These are phyloP conservation scores for Chlamydomonas schloesseri DNA, from an alignment of 139 green algal genomes.

Conservation along the genomic window DNA sequence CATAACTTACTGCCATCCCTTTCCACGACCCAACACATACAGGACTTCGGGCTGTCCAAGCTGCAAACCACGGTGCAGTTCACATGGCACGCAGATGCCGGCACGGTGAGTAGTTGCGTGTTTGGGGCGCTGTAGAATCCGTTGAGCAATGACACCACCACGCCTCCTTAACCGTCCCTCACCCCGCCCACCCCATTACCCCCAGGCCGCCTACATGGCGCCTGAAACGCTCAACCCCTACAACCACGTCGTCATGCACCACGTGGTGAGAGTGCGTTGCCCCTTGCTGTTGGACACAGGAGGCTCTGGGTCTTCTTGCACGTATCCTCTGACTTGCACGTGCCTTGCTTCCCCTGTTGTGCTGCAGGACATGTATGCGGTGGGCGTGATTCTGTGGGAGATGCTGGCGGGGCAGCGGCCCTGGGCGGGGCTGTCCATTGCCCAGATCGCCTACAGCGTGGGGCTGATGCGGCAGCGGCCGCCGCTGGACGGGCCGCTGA, in stretches of 20 bases:
- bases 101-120: background rate
- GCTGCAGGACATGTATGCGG: conserved; percentile 13
- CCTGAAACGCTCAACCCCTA: background rate
- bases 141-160: too few species aligned
- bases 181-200: too few species aligned
- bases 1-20: too few species aligned
- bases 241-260: background rate
- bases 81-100: background rate
- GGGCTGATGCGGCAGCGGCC: background rate
- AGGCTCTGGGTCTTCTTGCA: too few species aligned
- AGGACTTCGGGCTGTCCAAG: conserved; percentile 7
- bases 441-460: background rate
- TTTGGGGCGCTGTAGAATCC: too few species aligned
- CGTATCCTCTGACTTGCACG: too few species aligned
- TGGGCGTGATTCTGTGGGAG: conserved; percentile 1
- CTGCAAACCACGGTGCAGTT: background rate
- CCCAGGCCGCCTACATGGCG: conserved; percentile 7
- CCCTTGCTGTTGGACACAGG: too few species aligned
- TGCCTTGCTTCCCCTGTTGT: too few species aligned
- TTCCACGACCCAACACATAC: background rate
- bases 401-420: background rate
- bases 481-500: background rate
- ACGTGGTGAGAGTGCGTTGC: background rate
- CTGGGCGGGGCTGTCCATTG: background rate
- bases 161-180: background rate